These are phyloP conservation scores for Silene noctiflora DNA, from an alignment of 179 eudicot genomes.

Conservation along the genomic window DNA sequence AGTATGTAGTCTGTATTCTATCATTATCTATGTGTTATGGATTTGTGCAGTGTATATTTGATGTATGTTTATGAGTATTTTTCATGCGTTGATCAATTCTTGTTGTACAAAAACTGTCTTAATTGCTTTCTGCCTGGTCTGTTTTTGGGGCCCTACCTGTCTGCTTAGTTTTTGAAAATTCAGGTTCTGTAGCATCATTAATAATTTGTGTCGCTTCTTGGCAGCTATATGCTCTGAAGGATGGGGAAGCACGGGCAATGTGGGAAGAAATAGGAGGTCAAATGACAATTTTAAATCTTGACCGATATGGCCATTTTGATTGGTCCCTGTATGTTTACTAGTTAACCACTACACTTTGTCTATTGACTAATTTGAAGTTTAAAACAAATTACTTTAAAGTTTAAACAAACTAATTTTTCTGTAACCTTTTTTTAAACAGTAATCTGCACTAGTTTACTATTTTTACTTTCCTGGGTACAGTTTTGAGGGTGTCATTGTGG, in stretches of 20 bases:
- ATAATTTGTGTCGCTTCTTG: conserved; percentile 16
- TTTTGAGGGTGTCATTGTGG: conserved; percentile 78
- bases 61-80: conserved; percentile 5
- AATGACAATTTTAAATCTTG: conserved; percentile 58
- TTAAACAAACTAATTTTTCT: conserved; percentile 6
- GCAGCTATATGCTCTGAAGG: conserved; percentile 71
- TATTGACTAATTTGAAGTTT: conserved; percentile 23
- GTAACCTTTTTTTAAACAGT: conserved; percentile 2
- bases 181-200: conserved; percentile 8
- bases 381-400: neutral
- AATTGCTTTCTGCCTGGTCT: neutral
- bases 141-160: neutral
- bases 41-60: neutral
- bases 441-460: conserved; percentile 16
- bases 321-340: conserved; percentile 85
- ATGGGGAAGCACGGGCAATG: conserved; percentile 54
- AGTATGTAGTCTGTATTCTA: neutral
- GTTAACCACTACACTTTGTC: conserved; percentile 32
- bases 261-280: conserved; percentile 82
- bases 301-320: conserved; percentile 63
- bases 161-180: neutral
- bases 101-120: neutral
- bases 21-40: too few species aligned
- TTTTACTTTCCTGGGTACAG: conserved; percentile 38
- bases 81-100: neutral